Evolutionary conservation across 2,329 filamentous ascomycete species (phyloP).

Genomic region (Podosphaera fusca): DNA sequence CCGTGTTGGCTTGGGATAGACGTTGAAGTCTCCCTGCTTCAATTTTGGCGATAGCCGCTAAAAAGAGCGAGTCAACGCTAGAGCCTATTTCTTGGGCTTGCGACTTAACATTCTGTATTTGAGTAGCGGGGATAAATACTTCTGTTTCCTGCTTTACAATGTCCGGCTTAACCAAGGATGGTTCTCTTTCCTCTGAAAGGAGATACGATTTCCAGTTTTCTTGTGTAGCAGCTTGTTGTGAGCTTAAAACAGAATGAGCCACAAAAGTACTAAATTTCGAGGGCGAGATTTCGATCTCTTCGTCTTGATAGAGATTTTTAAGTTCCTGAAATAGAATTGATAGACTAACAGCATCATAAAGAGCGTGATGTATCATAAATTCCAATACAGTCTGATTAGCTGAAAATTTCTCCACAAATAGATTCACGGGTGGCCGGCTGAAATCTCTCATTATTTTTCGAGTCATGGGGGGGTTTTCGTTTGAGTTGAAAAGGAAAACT

Average conservation of each 20-base stretch:
- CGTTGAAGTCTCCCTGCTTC: conserved; percentile 2
- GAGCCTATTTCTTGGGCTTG: conserved; percentile 29
- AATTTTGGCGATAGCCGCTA: conserved; percentile 42
- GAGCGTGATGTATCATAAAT: conserved; percentile 55
- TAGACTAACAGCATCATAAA: conserved; percentile 73
- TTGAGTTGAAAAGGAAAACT: conserved; percentile 12
- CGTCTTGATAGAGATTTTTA: conserved; percentile 19
- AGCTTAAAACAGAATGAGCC: conserved; percentile 19
- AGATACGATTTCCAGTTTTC: conserved; percentile 23
- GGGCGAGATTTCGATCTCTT: background rate
- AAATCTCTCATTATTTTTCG: conserved; percentile 4
- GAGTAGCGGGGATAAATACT: conserved; percentile 25
- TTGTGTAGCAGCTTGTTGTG: conserved; percentile 8
- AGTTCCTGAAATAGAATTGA: conserved; percentile 34
- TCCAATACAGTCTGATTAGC: conserved; percentile 10
- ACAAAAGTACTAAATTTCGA: conserved; percentile 15
- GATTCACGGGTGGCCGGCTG: conserved; percentile 8
- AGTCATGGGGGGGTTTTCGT: background rate
- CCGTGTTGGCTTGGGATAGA: conserved; percentile 1
- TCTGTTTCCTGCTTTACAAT: conserved; percentile 9
- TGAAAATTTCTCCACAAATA: conserved; percentile 7
- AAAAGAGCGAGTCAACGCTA: conserved; percentile 50
- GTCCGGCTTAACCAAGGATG: background rate
- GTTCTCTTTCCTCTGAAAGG: conserved; percentile 15
- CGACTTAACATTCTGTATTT: conserved; percentile 21